A percentile compares a stretch with the other conserved stretches of the same genome.
phyloP scores from a whole-genome alignment of 2,329 filamentous ascomycete species.

The Kalmusia sp. region DNA sequence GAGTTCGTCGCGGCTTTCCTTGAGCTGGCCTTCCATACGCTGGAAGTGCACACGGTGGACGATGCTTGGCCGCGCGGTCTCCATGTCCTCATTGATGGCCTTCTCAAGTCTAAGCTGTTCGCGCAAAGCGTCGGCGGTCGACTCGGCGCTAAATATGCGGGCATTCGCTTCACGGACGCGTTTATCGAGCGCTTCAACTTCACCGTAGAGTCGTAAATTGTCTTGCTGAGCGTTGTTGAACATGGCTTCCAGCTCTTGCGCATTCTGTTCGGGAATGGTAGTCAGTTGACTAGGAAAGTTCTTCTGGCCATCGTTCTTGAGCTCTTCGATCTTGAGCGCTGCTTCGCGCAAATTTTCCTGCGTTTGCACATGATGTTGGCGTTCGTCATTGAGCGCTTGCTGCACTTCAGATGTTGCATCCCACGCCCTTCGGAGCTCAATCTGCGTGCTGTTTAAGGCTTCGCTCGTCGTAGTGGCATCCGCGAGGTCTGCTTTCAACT shows the following conservation, averaged over 20 bases:
- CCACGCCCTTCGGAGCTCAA: slow-evolving; percentile 42
- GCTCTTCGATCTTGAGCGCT: slow-evolving; percentile 21
- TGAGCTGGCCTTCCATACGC: slow-evolving; percentile 40
- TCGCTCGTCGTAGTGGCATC: slow-evolving; percentile 25
- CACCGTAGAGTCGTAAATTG: slow-evolving; percentile 37
- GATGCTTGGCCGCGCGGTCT: slow-evolving; percentile 37
- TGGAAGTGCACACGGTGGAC: slow-evolving; percentile 44
- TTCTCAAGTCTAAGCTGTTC: slow-evolving; percentile 35
- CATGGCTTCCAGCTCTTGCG: slow-evolving; percentile 43
- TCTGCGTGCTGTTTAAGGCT: slow-evolving; percentile 33
- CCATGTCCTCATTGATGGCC: slow-evolving; percentile 36
- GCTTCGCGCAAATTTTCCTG: slow-evolving; percentile 32
- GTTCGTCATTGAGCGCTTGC: slow-evolving; percentile 35
- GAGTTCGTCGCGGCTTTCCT: slow-evolving; percentile 30
- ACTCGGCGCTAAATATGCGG: slow-evolving; percentile 31
- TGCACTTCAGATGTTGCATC: slow-evolving; percentile 38
- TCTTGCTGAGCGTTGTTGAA: slow-evolving; percentile 44
- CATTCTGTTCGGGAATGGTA: slow-evolving; percentile 43
- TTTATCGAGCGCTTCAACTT: slow-evolving; percentile 38
- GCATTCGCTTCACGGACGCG: slow-evolving; percentile 37
- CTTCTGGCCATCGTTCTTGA: slow-evolving; percentile 18
- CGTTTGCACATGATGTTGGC: slow-evolving; percentile 33
- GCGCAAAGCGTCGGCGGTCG: slow-evolving; percentile 30
- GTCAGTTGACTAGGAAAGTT: slow-evolving; percentile 29
- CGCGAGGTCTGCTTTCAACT: slow-evolving; percentile 35